Conservation (phyloP, 306 rosid species). For the Quercus rubra region DNA sequence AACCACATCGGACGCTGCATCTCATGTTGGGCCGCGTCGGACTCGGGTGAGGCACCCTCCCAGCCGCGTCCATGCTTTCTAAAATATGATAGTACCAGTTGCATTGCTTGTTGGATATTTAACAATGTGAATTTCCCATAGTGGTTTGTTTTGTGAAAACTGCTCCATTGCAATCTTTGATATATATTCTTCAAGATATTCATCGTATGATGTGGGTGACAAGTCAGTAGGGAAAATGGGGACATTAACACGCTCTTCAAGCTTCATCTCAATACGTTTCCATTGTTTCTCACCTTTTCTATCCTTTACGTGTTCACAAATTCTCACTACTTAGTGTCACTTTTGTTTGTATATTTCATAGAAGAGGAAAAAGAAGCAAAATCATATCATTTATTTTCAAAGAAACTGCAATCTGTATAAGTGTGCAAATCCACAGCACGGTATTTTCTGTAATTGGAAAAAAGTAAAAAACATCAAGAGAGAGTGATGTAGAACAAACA, state of each 20-base stretch:
- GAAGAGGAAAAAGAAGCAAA: too few species aligned
- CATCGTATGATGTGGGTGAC: constrained; percentile 25
- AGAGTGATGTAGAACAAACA: too few species aligned
- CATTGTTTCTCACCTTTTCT: constrained; percentile 40
- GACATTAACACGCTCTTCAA: constrained; percentile 37
- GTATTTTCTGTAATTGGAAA: neutral
- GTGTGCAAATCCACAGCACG: neutral
- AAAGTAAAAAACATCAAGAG: neutral
- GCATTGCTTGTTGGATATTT: constrained; percentile 44
- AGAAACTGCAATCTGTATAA: too few species aligned
- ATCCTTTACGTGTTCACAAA: constrained; percentile 30
- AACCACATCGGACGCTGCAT: too few species aligned
- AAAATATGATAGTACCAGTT: constrained; percentile 28
- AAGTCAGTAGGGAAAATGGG: constrained; percentile 26
- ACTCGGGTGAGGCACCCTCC: too few species aligned
- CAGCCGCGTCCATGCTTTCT: too few species aligned
- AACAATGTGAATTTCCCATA: constrained; percentile 56
- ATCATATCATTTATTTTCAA: too few species aligned
- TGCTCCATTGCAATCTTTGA: constrained; percentile 29
- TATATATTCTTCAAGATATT: constrained; percentile 32
- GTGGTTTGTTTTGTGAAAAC: constrained; percentile 34
- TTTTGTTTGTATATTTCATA: neutral
- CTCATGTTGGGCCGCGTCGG: too few species aligned
- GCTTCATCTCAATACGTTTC: constrained; percentile 44
- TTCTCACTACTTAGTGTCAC: neutral